Evolutionary conservation across 192 early-diverging fungal genomes (phyloP), one percentile per base, ranked within the genome.

Genomic region (Backusella circina): DNA sequence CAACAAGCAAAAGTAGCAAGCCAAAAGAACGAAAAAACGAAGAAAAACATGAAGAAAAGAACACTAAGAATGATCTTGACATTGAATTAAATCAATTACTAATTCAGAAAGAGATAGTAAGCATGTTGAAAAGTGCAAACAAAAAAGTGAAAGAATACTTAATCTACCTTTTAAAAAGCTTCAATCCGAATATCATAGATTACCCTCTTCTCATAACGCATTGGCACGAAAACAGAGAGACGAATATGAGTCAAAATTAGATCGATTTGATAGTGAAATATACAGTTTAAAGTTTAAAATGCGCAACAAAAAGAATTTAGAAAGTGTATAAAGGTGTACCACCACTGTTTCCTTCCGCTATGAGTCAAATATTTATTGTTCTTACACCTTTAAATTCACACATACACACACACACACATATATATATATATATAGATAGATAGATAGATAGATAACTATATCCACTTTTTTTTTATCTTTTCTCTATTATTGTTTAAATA

Each of bases 101-200:
- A n/a, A 26, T 3, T 2, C 10, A 61, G 12, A 61, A 28, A 61
- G 12, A 61, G 12, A 23, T 28, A 2, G 54, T 61, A 61, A 61
- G 54, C 26, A 13, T 61, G 12, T 28, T 28, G 3, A 3, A 44
- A 44, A 44, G 15, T 15, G 12, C 5, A 3, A 41, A 10, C 5
- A 51, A 51, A 28, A 61, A 23, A 23, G 23, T 8, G n/a, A 21
- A 7, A 2, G 21, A 57, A 23, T 23, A 57, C 51, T 57, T 3
- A 57, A 23, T n/a, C 51, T 51, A 5, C 4, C 16, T 3, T 57
- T 57, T 23, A n/a, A 47, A 66, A 67, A 85, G 79, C 77, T 86
- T 9, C 85, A 86, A 68, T 77, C 83, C 16, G 85, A 86, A 66
- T 71, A 84, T 74, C 83, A 79, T 72, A 84, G 83, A 72, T 78